Base-by-base conservation (phyloP, 2,329 filamentous ascomycete species). In the Arthrobotrys sphaeroides region DNA sequence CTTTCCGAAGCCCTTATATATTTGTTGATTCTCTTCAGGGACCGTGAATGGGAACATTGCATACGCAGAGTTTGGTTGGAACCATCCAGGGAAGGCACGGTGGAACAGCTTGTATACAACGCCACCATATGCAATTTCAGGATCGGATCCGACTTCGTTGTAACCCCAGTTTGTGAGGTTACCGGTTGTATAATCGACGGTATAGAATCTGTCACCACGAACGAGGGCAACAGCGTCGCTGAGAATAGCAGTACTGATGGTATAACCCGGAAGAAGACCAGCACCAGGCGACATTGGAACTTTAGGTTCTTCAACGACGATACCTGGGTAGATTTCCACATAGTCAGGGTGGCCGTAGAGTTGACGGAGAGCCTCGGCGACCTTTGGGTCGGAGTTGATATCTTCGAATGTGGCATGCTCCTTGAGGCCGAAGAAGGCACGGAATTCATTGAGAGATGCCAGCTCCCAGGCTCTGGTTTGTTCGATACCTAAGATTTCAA, bases 271-370 rank as follows among this genome's bases (percentile, higher is more conserved):
- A 61, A 84, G 85, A 18, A 87, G 83, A 16, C 87, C 87, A 61
- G 84, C 85, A 1, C 87, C 87, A 0, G 87, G 84, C 45, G 83
- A 81, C 68, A 85, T 84, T 0, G 83, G 82, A 0, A 84, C 83
- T 79, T 89, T 88, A 28, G 84, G 83, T 61, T 88, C 85, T 79
- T 90, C 88, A n/a, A 87, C 83, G 75, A 91, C 86, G 0, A 91
- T 82, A 7, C 90, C 90, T 0, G 90, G 89, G 79, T 91, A 91
- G 4, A 91, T 83, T 79, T 92, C 90, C 10, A 92, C 88, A 80
- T 86, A 87, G 77, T 90, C 89, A 0, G 88, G 88, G 53, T 89
- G 84, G 20, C 86, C 85, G 81, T 90, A 90, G 10, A 90, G 82
- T 77, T 87, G 84, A 73, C 87, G 85, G 2, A 90, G 84, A 5